These are phyloP conservation scores for Houttuynia cordata DNA, from an alignment of 164 flowering plant species.

Conservation along the genomic window DNA sequence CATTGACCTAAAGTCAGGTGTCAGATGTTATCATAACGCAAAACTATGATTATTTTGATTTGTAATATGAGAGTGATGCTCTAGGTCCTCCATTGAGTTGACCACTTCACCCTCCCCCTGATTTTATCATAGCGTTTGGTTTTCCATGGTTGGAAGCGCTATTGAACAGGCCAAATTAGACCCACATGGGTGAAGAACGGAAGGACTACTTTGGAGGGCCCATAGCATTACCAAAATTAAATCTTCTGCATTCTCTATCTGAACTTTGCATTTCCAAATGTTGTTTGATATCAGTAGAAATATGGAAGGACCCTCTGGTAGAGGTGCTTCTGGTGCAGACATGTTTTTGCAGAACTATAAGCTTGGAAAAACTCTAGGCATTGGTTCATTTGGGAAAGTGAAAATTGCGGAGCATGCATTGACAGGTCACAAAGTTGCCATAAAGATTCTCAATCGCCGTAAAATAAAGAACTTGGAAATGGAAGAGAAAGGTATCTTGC, in stretches of 20 bases:
- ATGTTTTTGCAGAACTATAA: conserved; percentile 43
- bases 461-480: conserved; percentile 66
- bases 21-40: too few relatives aligned
- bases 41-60: too few relatives aligned
- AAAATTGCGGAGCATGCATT: conserved; percentile 69
- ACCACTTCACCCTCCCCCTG: too few relatives aligned
- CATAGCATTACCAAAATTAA: background rate
- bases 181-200: background rate
- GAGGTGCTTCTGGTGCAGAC: conserved; percentile 29
- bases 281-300: conserved; percentile 3
- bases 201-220: background rate
- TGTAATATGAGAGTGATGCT: too few relatives aligned
- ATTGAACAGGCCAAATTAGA: too few relatives aligned
- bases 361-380: conserved; percentile 74
- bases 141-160: too few relatives aligned
- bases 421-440: conserved; percentile 72
- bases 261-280: background rate
- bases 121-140: too few relatives aligned
- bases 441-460: conserved; percentile 66
- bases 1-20: too few relatives aligned
- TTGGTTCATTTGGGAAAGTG: conserved; percentile 83
- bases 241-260: background rate
- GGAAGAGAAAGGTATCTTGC: conserved; percentile 61
- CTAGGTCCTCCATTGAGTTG: too few relatives aligned
- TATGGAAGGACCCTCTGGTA: conserved; percentile 49